These are phyloP conservation scores for Penicillium bovifimosum DNA, from an alignment of 495 filamentous ascomycete genomes.

Conservation along the genomic window DNA sequence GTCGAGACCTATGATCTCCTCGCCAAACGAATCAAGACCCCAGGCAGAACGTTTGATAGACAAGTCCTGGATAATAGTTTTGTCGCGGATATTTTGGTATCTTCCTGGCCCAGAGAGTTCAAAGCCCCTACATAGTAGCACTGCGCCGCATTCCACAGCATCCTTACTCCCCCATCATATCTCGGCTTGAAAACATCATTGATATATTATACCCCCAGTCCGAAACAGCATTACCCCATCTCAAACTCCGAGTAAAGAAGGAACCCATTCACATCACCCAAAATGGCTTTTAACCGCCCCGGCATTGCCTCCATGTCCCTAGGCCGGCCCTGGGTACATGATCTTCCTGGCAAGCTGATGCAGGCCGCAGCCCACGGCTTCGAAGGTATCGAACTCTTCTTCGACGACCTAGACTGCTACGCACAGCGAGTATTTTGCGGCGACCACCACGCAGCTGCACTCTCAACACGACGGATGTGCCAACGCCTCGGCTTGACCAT, in stretches of 20 bases:
- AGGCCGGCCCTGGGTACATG: slow-evolving; percentile 61
- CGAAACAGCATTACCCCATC: neutral
- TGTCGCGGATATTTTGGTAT: slow-evolving; percentile 1
- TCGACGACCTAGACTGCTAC: slow-evolving; percentile 67
- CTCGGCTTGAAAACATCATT: neutral
- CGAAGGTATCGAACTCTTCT: slow-evolving; percentile 71
- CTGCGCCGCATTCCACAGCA: neutral
- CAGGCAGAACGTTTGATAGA: slow-evolving; percentile 4
- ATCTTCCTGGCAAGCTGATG: slow-evolving; percentile 58
- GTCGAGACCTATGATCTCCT: neutral
- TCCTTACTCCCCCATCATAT: neutral
- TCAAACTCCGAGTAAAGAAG: neutral
- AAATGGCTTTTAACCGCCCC: slow-evolving; percentile 36
- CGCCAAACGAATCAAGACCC: neutral
- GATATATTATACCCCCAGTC: neutral
- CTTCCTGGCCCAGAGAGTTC: neutral
- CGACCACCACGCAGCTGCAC: slow-evolving; percentile 55
- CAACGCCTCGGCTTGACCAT: slow-evolving; percentile 53
- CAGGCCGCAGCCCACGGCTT: slow-evolving; percentile 60
- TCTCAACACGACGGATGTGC: slow-evolving; percentile 50
- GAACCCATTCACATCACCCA: slow-evolving; percentile 1
- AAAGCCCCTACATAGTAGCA: neutral
- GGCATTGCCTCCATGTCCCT: slow-evolving; percentile 70
- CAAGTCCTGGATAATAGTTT: slow-evolving; percentile 19
- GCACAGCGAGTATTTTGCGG: slow-evolving; percentile 50